A percentile compares a stretch with the other conserved stretches of the same genome.
Evolutionary conservation across 2,329 filamentous ascomycete genomes (phyloP).

Genomic region (Sarocladium brachiariae): DNA sequence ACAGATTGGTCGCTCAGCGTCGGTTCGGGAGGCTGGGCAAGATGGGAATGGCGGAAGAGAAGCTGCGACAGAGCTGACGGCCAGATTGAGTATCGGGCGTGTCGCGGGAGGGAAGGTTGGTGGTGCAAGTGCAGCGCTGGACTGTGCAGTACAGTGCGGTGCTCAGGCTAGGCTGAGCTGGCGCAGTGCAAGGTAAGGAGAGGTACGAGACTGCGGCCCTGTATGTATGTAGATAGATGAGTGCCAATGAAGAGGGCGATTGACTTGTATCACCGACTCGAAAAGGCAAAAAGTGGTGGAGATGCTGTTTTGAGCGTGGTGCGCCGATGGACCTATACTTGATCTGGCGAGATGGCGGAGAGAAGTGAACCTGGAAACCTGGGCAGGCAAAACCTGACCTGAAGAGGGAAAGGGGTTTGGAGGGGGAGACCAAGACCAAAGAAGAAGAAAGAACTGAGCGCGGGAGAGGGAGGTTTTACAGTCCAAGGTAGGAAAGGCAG

Average conservation of each 20-base stretch:
- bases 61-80: neutral
- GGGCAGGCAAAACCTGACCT: slow-evolving; percentile 8
- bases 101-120: neutral
- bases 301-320: slow-evolving; percentile 60
- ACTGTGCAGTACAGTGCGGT: neutral
- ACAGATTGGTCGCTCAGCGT: slow-evolving; percentile 6
- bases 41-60: slow-evolving; percentile 2
- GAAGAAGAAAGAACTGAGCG: slow-evolving; percentile 7
- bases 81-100: slow-evolving; percentile 6
- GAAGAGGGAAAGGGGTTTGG: slow-evolving; percentile 8
- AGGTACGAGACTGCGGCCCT: neutral
- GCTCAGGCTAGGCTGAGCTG: too few species aligned
- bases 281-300: slow-evolving; percentile 53
- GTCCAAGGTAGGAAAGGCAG: slow-evolving; percentile 9
- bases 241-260: slow-evolving; percentile 10
- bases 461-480: slow-evolving; percentile 3
- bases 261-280: slow-evolving; percentile 31
- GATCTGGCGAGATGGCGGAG: slow-evolving; percentile 51
- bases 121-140: neutral
- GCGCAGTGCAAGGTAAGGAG: neutral
- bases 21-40: slow-evolving; percentile 1
- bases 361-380: slow-evolving; percentile 12
- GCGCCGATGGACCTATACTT: slow-evolving; percentile 57
- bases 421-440: slow-evolving; percentile 8
- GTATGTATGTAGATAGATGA: neutral